Conservation (phyloP, 2,329 filamentous ascomycete genomes). For the Cryphonectria carpinicola region DNA sequence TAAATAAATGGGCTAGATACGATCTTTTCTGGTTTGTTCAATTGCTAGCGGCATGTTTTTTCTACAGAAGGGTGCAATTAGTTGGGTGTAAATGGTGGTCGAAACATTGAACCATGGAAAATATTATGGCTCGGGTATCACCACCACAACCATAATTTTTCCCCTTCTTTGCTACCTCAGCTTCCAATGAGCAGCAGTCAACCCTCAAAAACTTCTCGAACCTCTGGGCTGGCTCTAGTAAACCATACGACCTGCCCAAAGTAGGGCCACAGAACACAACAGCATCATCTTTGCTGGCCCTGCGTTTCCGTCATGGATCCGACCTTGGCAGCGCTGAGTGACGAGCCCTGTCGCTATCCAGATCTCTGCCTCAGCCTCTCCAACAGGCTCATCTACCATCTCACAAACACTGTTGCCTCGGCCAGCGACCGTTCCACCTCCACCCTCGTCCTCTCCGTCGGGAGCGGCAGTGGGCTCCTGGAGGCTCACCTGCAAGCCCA, state of each 20-base stretch:
- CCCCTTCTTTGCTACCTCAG: background rate
- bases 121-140: background rate
- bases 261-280: background rate
- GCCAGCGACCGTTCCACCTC: background rate
- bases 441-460: conserved; percentile 23
- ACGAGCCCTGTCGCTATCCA: conserved; percentile 15
- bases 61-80: background rate
- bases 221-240: background rate
- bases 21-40: background rate
- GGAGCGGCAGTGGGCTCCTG: conserved; percentile 27
- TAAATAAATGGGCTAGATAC: background rate
- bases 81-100: background rate
- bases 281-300: background rate
- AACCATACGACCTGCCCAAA: background rate
- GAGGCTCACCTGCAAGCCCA: conserved; percentile 23
- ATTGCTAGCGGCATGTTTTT: background rate
- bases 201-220: background rate
- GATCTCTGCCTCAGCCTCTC: conserved; percentile 27
- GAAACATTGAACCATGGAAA: background rate
- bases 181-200: background rate
- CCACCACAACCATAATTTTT: background rate
- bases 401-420: conserved; percentile 15
- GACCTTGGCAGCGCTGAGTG: conserved; percentile 8
- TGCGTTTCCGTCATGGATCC: background rate
- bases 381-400: conserved; percentile 12